A percentile compares a stretch with the other conserved stretches of the same genome.
Conservation (phyloP, 2,329 filamentous ascomycete genomes). For the Claviceps purpurea region DNA sequence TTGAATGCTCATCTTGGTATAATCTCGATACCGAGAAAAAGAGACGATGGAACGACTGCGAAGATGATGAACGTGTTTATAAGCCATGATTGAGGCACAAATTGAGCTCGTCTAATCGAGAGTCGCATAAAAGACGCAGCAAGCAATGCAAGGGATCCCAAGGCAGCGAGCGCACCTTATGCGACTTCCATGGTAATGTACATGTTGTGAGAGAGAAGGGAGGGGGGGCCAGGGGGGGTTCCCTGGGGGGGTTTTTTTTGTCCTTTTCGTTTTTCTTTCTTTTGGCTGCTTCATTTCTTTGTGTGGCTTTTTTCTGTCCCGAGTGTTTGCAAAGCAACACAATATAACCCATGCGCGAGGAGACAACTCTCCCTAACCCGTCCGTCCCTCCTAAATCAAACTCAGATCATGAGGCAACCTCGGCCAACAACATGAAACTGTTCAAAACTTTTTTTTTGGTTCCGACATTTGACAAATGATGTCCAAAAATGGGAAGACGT, state of each 20-base stretch:
- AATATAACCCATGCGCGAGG: not conserved
- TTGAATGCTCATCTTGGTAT: too few species aligned
- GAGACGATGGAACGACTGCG: conserved; percentile 13
- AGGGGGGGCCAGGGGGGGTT: not conserved
- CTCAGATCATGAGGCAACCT: conserved; percentile 4
- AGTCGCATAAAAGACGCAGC: conserved; percentile 19
- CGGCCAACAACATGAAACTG: conserved; percentile 1
- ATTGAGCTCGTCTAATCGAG: conserved; percentile 22
- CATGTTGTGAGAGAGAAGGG: conserved; percentile 23
- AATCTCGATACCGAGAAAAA: not conserved
- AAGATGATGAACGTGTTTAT: conserved; percentile 18
- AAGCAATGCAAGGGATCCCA: conserved; percentile 16
- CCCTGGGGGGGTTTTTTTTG: not conserved
- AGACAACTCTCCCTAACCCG: not conserved
- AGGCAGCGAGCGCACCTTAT: conserved; percentile 26
- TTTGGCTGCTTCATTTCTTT: not conserved
- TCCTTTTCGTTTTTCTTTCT: not conserved
- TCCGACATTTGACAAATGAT: too few species aligned
- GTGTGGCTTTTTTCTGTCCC: conserved; percentile 1
- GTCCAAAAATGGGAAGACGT: not conserved
- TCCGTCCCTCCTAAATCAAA: not conserved
- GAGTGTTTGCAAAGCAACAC: not conserved
- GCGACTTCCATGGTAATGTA: conserved; percentile 41
- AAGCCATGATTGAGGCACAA: conserved; percentile 15
- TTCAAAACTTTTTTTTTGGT: too few species aligned